Evolutionary conservation across 139 green algal species (phyloP).

Genomic region (Tetradesmus obliquus): DNA sequence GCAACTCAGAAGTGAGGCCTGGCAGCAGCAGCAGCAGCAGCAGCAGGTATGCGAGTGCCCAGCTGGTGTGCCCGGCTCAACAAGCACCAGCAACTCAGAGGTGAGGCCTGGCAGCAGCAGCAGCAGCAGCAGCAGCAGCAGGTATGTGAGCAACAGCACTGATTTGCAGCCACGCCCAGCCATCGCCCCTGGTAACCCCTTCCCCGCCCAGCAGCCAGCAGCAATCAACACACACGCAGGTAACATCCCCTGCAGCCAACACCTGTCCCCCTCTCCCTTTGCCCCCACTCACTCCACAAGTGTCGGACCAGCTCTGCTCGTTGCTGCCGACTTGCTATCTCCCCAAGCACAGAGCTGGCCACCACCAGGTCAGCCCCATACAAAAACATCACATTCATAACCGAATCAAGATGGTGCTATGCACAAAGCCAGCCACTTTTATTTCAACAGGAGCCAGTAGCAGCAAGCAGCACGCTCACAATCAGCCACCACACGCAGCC

Average conservation of each 20-base stretch:
- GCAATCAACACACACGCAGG: background rate
- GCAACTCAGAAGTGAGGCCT: conserved; percentile 50
- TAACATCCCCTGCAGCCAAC: too few species aligned
- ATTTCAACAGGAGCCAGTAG: background rate
- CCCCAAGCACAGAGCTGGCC: too few species aligned
- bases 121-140: background rate
- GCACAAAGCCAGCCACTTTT: too few species aligned
- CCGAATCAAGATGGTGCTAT: background rate
- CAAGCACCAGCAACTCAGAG: conserved; percentile 70
- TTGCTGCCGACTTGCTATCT: too few species aligned
- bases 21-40: background rate
- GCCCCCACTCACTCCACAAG: too few species aligned
- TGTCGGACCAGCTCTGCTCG: too few species aligned
- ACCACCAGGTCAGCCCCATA: too few species aligned
- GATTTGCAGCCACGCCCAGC: too few species aligned
- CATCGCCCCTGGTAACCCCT: too few species aligned
- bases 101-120: conserved; percentile 35
- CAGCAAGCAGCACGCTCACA: background rate
- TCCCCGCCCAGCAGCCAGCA: too few species aligned
- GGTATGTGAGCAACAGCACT: background rate
- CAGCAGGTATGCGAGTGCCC: conserved; percentile 41
- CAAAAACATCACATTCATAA: background rate
- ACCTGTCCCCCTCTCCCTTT: too few species aligned
- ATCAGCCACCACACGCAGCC: too few species aligned
- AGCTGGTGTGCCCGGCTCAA: conserved; percentile 83